These are phyloP conservation scores for Nissolia schottii DNA, from an alignment of 306 rosid genomes.

Conservation along the genomic window DNA sequence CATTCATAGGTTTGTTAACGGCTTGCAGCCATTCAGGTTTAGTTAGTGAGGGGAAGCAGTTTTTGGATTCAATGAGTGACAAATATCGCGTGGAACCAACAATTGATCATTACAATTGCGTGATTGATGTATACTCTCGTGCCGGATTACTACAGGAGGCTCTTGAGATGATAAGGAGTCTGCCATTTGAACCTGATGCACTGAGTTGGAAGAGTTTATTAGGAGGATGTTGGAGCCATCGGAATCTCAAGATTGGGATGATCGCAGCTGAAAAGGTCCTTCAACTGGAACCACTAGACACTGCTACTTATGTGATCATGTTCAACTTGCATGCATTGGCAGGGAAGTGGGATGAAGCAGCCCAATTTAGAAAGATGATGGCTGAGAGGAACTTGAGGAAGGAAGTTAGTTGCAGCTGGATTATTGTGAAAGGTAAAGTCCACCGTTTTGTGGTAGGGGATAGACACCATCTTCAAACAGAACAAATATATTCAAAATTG, in stretches of 20 bases:
- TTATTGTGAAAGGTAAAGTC: slow-evolving; percentile 41
- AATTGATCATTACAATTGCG: slow-evolving; percentile 52
- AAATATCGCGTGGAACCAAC: slow-evolving; percentile 40
- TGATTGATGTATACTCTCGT: slow-evolving; percentile 58
- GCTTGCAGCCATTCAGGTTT: slow-evolving; percentile 61
- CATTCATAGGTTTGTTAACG: slow-evolving; percentile 51
- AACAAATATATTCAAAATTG: slow-evolving; percentile 44
- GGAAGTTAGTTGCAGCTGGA: slow-evolving; percentile 59
- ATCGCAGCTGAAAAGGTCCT: slow-evolving; percentile 46
- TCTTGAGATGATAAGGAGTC: slow-evolving; percentile 38
- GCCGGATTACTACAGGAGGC: slow-evolving; percentile 51
- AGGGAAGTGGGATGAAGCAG: slow-evolving; percentile 61
- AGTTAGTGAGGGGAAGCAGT: slow-evolving; percentile 42
- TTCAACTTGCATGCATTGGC: slow-evolving; percentile 46
- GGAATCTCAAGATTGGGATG: slow-evolving; percentile 45
- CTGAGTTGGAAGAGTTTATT: slow-evolving; percentile 62
- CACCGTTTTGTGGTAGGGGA: slow-evolving; percentile 57
- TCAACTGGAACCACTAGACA: slow-evolving; percentile 41
- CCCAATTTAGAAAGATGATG: slow-evolving; percentile 47
- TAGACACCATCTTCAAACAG: slow-evolving; percentile 54
- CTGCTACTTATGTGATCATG: slow-evolving; percentile 51
- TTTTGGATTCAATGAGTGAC: slow-evolving; percentile 48
- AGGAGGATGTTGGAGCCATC: slow-evolving; percentile 62
- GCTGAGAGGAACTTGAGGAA: slow-evolving; percentile 45
- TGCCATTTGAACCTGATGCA: slow-evolving; percentile 47